phyloP scores from a whole-genome alignment of 2,329 filamentous ascomycete species.

The Mycogone perniciosa region DNA sequence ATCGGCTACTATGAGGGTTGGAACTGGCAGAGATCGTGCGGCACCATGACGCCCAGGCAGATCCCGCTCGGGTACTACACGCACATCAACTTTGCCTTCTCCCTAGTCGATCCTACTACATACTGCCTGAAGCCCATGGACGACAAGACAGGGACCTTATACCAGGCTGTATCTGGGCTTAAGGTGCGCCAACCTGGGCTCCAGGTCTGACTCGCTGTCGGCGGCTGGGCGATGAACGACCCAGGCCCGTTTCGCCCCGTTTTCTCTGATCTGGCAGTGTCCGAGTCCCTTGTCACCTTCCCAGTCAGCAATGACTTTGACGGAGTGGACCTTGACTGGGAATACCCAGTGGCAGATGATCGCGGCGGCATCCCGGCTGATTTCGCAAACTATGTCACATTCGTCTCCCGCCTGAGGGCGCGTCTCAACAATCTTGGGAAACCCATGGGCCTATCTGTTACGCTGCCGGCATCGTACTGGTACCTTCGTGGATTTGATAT shows the following conservation, averaged over 20 bases:
- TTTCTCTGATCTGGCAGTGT: conserved; percentile 20
- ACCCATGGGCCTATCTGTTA: neutral
- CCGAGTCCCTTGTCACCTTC: conserved; percentile 22
- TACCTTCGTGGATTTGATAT: conserved; percentile 16
- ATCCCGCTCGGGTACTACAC: conserved; percentile 23
- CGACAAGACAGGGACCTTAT: conserved; percentile 3
- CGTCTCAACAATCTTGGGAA: conserved; percentile 14
- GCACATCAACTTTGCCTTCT: conserved; percentile 31
- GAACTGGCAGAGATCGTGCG: conserved; percentile 18
- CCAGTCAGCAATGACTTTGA: conserved; percentile 23
- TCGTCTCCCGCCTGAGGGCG: conserved; percentile 15
- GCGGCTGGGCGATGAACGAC: conserved; percentile 30
- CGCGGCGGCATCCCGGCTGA: conserved; percentile 21
- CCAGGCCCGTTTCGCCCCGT: conserved; percentile 20
- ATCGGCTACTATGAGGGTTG: conserved; percentile 31
- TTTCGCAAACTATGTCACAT: conserved; percentile 17
- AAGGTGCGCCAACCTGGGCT: neutral
- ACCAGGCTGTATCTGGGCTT: conserved; percentile 4
- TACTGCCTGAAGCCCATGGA: conserved; percentile 14
- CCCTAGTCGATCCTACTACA: conserved; percentile 26
- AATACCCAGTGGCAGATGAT: conserved; percentile 23
- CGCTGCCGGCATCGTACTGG: conserved; percentile 12
- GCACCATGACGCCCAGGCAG: conserved; percentile 18
- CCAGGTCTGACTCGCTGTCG: conserved; percentile 13
- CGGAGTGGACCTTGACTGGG: conserved; percentile 27